A percentile compares a stretch with the other conserved stretches of the same genome.
phyloP scores from a whole-genome alignment of 108 stramenopile species.

The Skeletonema grethae region DNA sequence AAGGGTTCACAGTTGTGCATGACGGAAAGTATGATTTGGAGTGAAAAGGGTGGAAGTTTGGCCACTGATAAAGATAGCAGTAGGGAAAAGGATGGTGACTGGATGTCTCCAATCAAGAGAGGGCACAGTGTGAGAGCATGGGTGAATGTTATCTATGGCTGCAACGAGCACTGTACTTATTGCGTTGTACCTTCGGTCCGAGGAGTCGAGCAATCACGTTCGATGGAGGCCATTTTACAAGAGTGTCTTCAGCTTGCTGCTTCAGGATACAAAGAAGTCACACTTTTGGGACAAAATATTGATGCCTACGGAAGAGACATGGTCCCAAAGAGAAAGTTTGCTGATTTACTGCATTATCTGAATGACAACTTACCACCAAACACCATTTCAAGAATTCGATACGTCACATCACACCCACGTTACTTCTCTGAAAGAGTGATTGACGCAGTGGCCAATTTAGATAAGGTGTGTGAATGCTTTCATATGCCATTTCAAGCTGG shows the following conservation, averaged over 20 bases:
- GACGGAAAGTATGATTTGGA: constrained; percentile 52
- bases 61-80: constrained; percentile 24
- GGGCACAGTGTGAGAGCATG: constrained; percentile 65
- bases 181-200: constrained; percentile 90
- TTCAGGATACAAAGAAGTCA: constrained; percentile 83
- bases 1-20: constrained; percentile 43
- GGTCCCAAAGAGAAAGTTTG: constrained; percentile 84
- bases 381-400: constrained; percentile 78
- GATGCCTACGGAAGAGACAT: constrained; percentile 94
- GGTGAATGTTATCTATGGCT: constrained; percentile 90
- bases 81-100: constrained; percentile 41
- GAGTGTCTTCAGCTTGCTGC: constrained; percentile 76
- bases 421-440: constrained; percentile 93
- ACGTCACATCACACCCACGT: constrained; percentile 91
- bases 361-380: constrained; percentile 57
- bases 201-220: constrained; percentile 91
- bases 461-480: constrained; percentile 87
- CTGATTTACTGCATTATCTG: constrained; percentile 81
- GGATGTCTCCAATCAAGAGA: constrained; percentile 45
- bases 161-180: constrained; percentile 92
- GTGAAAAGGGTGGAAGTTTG: constrained; percentile 26
- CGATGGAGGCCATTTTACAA: constrained; percentile 80
- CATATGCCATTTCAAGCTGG: constrained; percentile 94
- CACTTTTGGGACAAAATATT: constrained; percentile 94
- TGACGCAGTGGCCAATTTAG: constrained; percentile 83